Evolutionary conservation across 768 basidiomycete genomes (phyloP).

Genomic region (Leccinum variicolor): DNA sequence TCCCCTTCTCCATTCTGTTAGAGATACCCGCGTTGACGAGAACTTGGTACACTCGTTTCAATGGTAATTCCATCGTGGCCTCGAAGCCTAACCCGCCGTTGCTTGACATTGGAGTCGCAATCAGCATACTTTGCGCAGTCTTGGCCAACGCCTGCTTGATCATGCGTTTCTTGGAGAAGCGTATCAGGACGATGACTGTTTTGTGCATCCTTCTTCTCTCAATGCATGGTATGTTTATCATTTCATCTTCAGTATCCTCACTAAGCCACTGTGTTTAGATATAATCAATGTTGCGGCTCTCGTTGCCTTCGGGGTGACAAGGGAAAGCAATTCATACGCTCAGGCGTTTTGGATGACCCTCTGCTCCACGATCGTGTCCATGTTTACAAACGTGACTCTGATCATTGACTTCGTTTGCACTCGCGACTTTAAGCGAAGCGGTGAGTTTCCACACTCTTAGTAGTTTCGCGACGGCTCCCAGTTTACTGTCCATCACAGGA

Average conservation of each 20-base stretch:
- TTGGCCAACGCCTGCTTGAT: slow-evolving; percentile 68
- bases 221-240: slow-evolving; percentile 54
- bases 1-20: slow-evolving; percentile 78
- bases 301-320: slow-evolving; percentile 55
- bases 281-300: slow-evolving; percentile 62
- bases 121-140: slow-evolving; percentile 68
- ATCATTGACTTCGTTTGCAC: slow-evolving; percentile 59
- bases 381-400: slow-evolving; percentile 64
- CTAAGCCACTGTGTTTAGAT: slow-evolving; percentile 40
- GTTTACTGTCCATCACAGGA: slow-evolving; percentile 37
- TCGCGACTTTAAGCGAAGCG: slow-evolving; percentile 59
- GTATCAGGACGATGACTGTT: slow-evolving; percentile 60
- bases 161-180: slow-evolving; percentile 67
- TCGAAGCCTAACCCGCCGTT: slow-evolving; percentile 51
- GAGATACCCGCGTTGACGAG: slow-evolving; percentile 80
- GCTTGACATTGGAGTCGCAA: slow-evolving; percentile 55
- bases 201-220: slow-evolving; percentile 62
- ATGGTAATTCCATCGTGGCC: slow-evolving; percentile 38
- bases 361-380: slow-evolving; percentile 67
- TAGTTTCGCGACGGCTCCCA: neutral
- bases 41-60: slow-evolving; percentile 66
- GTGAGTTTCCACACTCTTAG: slow-evolving; percentile 32
- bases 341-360: slow-evolving; percentile 76
- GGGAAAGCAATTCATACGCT: slow-evolving; percentile 68
- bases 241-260: neutral